Conservation (phyloP, 1,284 basidiomycete genomes). For the Laetiporus sulphureus region DNA sequence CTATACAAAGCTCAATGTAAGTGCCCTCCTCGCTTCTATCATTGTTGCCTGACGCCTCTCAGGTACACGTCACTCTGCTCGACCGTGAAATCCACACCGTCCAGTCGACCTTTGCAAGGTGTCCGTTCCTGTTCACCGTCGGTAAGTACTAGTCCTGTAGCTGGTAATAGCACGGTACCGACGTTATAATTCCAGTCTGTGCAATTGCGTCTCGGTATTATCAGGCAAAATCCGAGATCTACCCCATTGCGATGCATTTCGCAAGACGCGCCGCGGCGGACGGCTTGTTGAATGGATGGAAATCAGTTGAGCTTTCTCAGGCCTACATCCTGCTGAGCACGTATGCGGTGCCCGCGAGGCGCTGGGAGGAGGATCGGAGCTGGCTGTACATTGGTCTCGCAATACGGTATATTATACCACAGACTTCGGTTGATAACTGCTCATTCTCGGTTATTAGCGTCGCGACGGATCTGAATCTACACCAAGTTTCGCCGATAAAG, state of each 20-base stretch:
- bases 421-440: not conserved
- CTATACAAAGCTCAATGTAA: conserved; percentile 63
- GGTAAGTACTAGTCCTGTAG: too few relatives aligned
- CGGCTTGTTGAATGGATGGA: conserved; percentile 73
- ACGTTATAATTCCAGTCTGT: conserved; percentile 68
- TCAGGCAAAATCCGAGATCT: conserved; percentile 68
- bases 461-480: conserved; percentile 81
- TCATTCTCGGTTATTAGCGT: conserved; percentile 32
- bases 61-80: conserved; percentile 71
- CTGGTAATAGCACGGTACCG: too few relatives aligned
- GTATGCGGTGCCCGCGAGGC: conserved; percentile 68
- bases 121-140: conserved; percentile 79
- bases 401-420: conserved; percentile 43
- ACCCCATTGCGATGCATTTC: conserved; percentile 83
- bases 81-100: conserved; percentile 72
- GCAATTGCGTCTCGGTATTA: conserved; percentile 75
- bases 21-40: conserved; percentile 14
- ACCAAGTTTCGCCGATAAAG: conserved; percentile 56
- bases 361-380: conserved; percentile 79
- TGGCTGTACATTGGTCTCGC: conserved; percentile 81
- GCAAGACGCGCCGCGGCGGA: conserved; percentile 77
- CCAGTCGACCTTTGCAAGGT: conserved; percentile 64
- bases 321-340: conserved; percentile 72
- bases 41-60: not conserved
- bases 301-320: conserved; percentile 53